Evolutionary conservation across 1,284 basidiomycete genomes (phyloP), one percentile per base, ranked within the genome.

Genomic region (Moesziomyces sp.): DNA sequence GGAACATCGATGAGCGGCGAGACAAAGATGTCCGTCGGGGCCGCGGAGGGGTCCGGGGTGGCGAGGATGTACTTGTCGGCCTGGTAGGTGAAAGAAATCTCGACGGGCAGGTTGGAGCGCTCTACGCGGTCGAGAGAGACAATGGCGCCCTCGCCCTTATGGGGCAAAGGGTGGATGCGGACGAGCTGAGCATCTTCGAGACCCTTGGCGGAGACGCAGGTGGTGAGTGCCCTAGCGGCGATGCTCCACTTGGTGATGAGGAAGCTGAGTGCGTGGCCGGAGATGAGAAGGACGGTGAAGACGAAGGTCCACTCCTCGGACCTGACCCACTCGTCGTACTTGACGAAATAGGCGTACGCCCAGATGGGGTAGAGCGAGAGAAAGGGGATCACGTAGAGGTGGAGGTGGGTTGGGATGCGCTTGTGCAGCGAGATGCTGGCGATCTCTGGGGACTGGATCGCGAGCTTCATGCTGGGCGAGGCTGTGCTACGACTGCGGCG

Each of bases 21-120:
- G 35, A 69, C 55, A 21, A 74, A 74, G 52, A 83, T 76, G 44
- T 76, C 72, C 26, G 79, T 77, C 23, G 73, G 51, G 4, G 79
- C 59, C 23, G 82, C 81, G n/a, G 63, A 61, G 7, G 78, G 58
- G 57, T 83, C 80, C 6, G 82, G 82, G 14, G 88, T 87, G 46
- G 89, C 87, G 49, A 92, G 89, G 58, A 93, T 89, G 84, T 97
- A 99, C 51, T 93, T 94, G 86, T 99, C 96, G 57, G 92, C 91
- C 85, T 99, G 95, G 85, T 98, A 99, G 84, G 88, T 91, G 88
- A 99, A 98, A 18, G 91, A 92, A 84, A 92, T 92, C 90, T 89
- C 52, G 87, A 86, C 24, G 44, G 74, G 72, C 43, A 79, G 58
- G 50, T 76, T 62, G 46, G 72, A 56, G 23, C 66, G 43, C 78